These are phyloP conservation scores for Aspergillus mulundensis DNA, from an alignment of 495 filamentous ascomycete genomes.

Conservation along the genomic window DNA sequence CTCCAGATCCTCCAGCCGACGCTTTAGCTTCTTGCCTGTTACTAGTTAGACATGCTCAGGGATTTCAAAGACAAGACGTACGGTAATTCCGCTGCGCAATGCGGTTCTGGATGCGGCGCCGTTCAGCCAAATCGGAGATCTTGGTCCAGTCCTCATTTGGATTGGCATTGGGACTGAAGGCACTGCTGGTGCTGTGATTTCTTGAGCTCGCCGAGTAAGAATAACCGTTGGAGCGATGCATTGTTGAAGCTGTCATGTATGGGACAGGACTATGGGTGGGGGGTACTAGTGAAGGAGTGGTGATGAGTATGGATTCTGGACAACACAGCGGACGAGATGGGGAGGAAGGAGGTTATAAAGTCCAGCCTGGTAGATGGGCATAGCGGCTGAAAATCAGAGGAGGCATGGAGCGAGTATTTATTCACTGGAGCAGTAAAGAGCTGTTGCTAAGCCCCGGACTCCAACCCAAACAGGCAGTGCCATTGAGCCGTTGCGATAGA, in stretches of 20 bases:
- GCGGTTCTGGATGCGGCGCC: slow-evolving; percentile 91
- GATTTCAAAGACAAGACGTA: slow-evolving; percentile 46
- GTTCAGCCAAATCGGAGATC: slow-evolving; percentile 94
- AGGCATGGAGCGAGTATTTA: slow-evolving; percentile 6
- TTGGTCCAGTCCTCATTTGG: slow-evolving; percentile 99
- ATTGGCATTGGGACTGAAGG: slow-evolving; percentile 94
- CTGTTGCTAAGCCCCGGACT: slow-evolving; percentile 29
- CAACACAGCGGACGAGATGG: not conserved
- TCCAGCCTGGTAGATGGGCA: not conserved
- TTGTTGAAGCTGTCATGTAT: slow-evolving; percentile 10
- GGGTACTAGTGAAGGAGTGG: not conserved
- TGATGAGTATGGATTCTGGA: not conserved
- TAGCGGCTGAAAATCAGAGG: not conserved
- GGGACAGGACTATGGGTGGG: not conserved
- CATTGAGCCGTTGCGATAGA: slow-evolving; percentile 29
- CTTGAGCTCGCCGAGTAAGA: slow-evolving; percentile 45
- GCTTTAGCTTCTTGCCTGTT: slow-evolving; percentile 97
- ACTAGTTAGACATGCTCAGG: not conserved
- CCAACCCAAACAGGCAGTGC: slow-evolving; percentile 12
- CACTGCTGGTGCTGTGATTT: slow-evolving; percentile 80
- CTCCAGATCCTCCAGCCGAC: slow-evolving; percentile 93
- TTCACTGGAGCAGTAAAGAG: slow-evolving; percentile 19
- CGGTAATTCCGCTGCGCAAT: slow-evolving; percentile 98
- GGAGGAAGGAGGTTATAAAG: not conserved
- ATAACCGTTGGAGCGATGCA: slow-evolving; percentile 38